These are phyloP conservation scores for Rossbeevera mucosa DNA, from an alignment of 768 basidiomycete genomes.

Conservation along the genomic window DNA sequence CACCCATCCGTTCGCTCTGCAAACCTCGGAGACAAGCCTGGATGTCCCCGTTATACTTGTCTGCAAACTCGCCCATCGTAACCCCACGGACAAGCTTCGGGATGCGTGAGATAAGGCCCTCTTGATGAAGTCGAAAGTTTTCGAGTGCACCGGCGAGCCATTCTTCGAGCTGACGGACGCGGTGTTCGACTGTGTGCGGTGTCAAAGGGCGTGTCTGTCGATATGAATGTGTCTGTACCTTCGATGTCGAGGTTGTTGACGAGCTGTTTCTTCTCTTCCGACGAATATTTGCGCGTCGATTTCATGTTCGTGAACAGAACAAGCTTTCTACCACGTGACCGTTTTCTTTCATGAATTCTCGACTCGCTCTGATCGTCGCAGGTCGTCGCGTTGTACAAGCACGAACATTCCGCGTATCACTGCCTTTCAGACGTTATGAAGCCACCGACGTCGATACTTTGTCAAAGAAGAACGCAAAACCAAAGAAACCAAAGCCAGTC, in stretches of 20 bases:
- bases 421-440: not conserved
- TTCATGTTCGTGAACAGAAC: too few relatives aligned
- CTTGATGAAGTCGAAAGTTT: conserved; percentile 70
- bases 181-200: conserved; percentile 56
- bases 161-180: conserved; percentile 67
- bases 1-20: conserved; percentile 57
- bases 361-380: conserved; percentile 13
- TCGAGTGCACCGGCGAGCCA: conserved; percentile 71
- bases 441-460: too few relatives aligned
- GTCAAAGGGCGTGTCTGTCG: not conserved
- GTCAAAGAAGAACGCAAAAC: too few relatives aligned
- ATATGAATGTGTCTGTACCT: conserved; percentile 37
- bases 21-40: conserved; percentile 66
- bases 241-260: conserved; percentile 77
- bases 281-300: conserved; percentile 39
- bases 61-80: conserved; percentile 72
- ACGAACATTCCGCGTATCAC: conserved; percentile 11
- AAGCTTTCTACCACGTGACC: not conserved
- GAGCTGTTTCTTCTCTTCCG: conserved; percentile 72
- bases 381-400: conserved; percentile 16
- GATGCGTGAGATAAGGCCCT: conserved; percentile 67
- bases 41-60: conserved; percentile 72
- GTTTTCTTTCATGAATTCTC: not conserved
- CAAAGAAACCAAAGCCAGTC: conserved; percentile 9
- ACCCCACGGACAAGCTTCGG: conserved; percentile 70